phyloP scores from a whole-genome alignment of 768 basidiomycete species.

The Fibroporia radiculosa region DNA sequence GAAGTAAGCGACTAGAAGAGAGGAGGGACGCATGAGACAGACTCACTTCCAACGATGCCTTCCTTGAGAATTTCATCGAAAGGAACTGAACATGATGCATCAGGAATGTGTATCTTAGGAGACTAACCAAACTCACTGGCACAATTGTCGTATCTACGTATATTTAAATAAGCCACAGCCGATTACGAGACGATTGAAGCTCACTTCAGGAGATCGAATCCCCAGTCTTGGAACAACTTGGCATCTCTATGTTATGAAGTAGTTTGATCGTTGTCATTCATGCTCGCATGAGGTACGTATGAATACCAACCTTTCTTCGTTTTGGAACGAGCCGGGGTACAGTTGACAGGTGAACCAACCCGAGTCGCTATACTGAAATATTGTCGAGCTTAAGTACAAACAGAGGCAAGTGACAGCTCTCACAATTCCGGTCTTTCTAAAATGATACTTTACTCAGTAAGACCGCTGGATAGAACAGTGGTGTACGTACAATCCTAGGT shows the following conservation, averaged over 20 bases:
- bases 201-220: slow-evolving; percentile 58
- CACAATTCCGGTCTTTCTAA: slow-evolving; percentile 57
- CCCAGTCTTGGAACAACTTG: slow-evolving; percentile 55
- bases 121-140: slow-evolving; percentile 44
- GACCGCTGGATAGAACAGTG: background rate
- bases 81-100: slow-evolving; percentile 5
- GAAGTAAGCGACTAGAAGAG: background rate
- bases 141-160: slow-evolving; percentile 46
- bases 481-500: slow-evolving; percentile 47
- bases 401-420: slow-evolving; percentile 12
- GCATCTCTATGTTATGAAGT: slow-evolving; percentile 36
- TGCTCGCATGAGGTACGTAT: background rate
- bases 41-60: slow-evolving; percentile 20
- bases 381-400: background rate
- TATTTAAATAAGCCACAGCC: background rate
- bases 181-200: slow-evolving; percentile 11
- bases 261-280: background rate
- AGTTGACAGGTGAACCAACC: slow-evolving; percentile 62
- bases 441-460: background rate
- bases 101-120: slow-evolving; percentile 37
- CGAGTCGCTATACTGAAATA: slow-evolving; percentile 52
- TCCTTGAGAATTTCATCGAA: slow-evolving; percentile 11
- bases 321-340: slow-evolving; percentile 59
- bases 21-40: no score
- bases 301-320: slow-evolving; percentile 42